Evolutionary conservation across 2,329 filamentous ascomycete species (phyloP).

Genomic region (Orbilia brochopaga): DNA sequence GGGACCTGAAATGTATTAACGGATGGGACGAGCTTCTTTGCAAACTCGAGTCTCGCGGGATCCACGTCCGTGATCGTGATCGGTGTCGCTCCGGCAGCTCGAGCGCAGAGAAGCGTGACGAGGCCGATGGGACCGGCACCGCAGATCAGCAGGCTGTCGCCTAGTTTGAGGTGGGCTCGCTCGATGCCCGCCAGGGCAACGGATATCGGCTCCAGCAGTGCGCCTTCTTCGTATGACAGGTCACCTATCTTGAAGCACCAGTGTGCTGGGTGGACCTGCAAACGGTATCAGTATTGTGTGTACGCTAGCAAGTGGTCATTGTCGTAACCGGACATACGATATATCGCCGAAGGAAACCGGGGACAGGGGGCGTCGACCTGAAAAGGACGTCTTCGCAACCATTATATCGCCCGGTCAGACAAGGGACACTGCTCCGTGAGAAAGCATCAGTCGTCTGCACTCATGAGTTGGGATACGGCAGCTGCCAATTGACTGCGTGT

Average conservation of each 20-base stretch:
- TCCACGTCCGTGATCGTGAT: slow-evolving; percentile 96
- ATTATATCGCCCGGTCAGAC: slow-evolving; percentile 91
- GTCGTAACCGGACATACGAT: slow-evolving; percentile 14
- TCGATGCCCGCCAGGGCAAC: slow-evolving; percentile 89
- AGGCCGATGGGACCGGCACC: slow-evolving; percentile 94
- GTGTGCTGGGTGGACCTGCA: slow-evolving; percentile 56
- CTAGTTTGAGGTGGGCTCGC: slow-evolving; percentile 77
- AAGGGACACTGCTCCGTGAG: slow-evolving; percentile 33
- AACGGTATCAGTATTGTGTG: background rate
- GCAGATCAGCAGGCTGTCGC: slow-evolving; percentile 86
- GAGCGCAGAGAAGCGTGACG: slow-evolving; percentile 81
- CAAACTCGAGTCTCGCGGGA: slow-evolving; percentile 80
- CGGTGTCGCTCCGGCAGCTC: slow-evolving; percentile 85
- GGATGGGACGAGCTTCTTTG: slow-evolving; percentile 78
- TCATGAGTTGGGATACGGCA: slow-evolving; percentile 57
- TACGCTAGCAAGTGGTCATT: background rate
- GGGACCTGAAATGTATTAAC: slow-evolving; percentile 82
- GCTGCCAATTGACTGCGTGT: background rate
- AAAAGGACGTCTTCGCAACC: slow-evolving; percentile 86
- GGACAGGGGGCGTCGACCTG: slow-evolving; percentile 86
- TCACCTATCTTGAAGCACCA: slow-evolving; percentile 94
- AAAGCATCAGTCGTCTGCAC: slow-evolving; percentile 56
- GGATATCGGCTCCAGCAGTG: slow-evolving; percentile 85
- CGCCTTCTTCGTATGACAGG: slow-evolving; percentile 90
- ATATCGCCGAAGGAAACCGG: slow-evolving; percentile 69